A percentile compares a stretch with the other conserved stretches of the same genome.
These are phyloP conservation scores for Stephania japonica DNA, from an alignment of 164 flowering plant species.

Conservation along the genomic window DNA sequence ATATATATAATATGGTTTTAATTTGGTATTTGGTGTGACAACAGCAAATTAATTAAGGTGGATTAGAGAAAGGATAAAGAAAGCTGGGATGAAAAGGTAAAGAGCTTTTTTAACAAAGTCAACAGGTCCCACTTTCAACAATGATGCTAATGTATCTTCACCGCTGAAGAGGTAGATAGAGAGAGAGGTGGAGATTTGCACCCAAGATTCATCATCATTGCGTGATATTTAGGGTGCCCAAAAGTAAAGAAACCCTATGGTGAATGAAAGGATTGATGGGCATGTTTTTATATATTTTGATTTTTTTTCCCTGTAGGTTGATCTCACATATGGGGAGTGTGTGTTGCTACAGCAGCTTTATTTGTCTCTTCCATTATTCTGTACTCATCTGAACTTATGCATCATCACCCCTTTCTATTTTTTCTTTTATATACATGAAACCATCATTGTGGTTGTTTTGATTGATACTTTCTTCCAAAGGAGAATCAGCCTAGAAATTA, in stretches of 20 bases:
- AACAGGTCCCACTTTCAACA: slow-evolving; percentile 37
- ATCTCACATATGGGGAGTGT: too few species aligned
- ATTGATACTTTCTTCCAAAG: neutral
- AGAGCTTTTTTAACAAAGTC: slow-evolving; percentile 52
- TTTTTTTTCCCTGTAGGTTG: neutral
- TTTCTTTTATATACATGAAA: neutral
- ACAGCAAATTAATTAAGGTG: neutral
- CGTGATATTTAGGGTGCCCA: slow-evolving; percentile 26
- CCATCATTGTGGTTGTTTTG: neutral
- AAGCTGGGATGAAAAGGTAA: slow-evolving; percentile 29
- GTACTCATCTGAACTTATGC: slow-evolving; percentile 34
- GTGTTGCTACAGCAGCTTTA: slow-evolving; percentile 1
- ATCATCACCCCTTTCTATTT: slow-evolving; percentile 13
- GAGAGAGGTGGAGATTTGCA: slow-evolving; percentile 38
- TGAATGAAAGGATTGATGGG: slow-evolving; percentile 8
- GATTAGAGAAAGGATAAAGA: neutral
- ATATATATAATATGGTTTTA: too few species aligned
- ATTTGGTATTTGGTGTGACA: too few species aligned
- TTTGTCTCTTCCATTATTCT: slow-evolving; percentile 28
- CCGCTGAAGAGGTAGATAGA: slow-evolving; percentile 30
- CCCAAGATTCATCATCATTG: slow-evolving; percentile 75
- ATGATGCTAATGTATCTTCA: slow-evolving; percentile 45
- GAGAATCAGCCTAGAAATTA: neutral
- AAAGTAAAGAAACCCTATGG: slow-evolving; percentile 26
- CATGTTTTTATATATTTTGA: neutral